phyloP scores from a whole-genome alignment of 2,329 filamentous ascomycete genomes.

The Sporothrix dimorphospora region DNA sequence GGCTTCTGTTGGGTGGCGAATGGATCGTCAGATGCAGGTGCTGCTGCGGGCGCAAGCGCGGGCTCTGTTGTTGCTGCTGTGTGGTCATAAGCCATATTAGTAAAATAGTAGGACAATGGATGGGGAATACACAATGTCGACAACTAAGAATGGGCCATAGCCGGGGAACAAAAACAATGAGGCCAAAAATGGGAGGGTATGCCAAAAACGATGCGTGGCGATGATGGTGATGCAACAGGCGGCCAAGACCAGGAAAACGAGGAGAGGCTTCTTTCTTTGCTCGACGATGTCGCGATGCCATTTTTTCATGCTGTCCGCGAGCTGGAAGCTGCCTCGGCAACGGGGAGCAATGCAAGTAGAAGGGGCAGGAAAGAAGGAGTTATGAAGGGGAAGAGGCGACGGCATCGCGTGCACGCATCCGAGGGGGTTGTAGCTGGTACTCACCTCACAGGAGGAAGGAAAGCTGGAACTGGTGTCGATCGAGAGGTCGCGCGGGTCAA shows the following conservation, averaged over 20 bases:
- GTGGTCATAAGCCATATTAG: slow-evolving; percentile 26
- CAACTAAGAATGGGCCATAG: slow-evolving; percentile 24
- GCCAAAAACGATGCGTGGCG: background rate
- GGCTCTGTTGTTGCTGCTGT: background rate
- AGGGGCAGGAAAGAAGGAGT: background rate
- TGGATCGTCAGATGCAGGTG: background rate
- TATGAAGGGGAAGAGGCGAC: background rate
- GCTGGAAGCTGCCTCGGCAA: slow-evolving; percentile 15
- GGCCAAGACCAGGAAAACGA: background rate
- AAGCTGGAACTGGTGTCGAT: background rate
- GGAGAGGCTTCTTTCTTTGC: background rate
- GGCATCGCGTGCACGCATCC: background rate
- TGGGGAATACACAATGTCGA: slow-evolving; percentile 12
- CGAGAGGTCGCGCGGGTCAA: background rate
- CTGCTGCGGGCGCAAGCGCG: background rate
- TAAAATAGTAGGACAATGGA: slow-evolving; percentile 22
- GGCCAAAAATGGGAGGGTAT: background rate
- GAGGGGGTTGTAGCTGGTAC: background rate
- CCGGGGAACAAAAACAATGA: background rate
- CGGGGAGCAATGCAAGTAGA: background rate
- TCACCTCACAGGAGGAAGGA: background rate
- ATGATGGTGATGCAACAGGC: background rate
- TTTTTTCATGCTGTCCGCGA: background rate
- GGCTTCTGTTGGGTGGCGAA: background rate
- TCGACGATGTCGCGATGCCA: background rate